Conservation (phyloP, 257 asterid genomes). For the Anisodus acutangulus region DNA sequence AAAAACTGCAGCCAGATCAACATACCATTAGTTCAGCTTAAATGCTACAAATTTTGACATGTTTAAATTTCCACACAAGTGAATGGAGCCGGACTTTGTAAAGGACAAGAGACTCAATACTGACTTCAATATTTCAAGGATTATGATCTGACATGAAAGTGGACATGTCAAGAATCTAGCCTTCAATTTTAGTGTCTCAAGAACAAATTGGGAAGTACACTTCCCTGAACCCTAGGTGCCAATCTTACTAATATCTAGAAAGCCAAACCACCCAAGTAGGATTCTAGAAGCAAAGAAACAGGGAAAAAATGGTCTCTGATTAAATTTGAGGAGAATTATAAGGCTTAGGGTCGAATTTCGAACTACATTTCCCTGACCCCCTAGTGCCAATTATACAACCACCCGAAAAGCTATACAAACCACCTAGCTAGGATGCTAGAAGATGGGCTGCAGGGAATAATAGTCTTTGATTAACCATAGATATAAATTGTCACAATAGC, state of each 20-base stretch:
- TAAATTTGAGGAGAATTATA: background rate
- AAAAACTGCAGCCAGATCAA: background rate
- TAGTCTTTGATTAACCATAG: background rate
- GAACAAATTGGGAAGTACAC: background rate
- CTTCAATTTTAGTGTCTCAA: background rate
- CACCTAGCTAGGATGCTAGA: background rate
- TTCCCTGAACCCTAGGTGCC: background rate
- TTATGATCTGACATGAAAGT: background rate
- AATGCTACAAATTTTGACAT: background rate
- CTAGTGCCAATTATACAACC: background rate
- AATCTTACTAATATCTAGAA: background rate
- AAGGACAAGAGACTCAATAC: background rate
- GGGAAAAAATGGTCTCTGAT: background rate
- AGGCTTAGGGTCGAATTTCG: background rate
- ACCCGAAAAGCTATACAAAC: background rate
- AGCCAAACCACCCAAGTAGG: background rate
- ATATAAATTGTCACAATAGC: background rate
- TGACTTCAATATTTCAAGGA: constrained; percentile 18
- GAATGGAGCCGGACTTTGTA: background rate
- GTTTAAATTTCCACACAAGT: background rate
- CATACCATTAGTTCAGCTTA: background rate
- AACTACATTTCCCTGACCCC: background rate
- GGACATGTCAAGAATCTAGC: constrained; percentile 8
- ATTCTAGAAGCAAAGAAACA: background rate
- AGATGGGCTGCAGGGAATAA: background rate